Percentiles rank a stretch among this genome's conserved stretches.
phyloP scores from a whole-genome alignment of 345 rosid genomes.

The Fremontodendron californicum region DNA sequence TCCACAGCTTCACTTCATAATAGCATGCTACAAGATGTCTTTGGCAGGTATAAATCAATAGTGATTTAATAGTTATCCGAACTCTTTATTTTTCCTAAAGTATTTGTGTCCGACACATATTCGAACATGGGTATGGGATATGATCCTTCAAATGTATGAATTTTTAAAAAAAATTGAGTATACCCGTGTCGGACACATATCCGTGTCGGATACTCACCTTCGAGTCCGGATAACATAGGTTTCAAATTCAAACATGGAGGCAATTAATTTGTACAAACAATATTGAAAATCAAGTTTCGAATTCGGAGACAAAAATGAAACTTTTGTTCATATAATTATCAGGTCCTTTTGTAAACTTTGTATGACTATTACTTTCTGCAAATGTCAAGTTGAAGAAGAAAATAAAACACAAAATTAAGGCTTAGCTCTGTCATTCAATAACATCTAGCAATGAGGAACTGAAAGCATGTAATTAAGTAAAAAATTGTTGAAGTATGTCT shows the following conservation, averaged over 20 bases:
- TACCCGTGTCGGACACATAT: too few species aligned
- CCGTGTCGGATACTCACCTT: too few species aligned
- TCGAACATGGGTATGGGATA: too few species aligned
- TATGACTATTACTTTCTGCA: too few species aligned
- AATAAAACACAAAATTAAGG: too few species aligned
- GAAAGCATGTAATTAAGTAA: neutral
- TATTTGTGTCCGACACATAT: too few species aligned
- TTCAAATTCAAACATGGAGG: neutral
- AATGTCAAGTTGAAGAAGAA: neutral
- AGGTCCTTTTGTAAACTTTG: neutral
- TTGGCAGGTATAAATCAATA: conserved; percentile 26
- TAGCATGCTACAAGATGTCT: conserved; percentile 34
- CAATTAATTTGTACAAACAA: neutral
- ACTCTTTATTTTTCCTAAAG: too few species aligned
- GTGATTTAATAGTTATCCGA: neutral
- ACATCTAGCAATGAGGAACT: neutral
- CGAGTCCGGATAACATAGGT: too few species aligned
- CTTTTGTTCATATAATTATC: neutral
- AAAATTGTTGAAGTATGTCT: neutral
- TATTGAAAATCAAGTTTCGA: neutral
- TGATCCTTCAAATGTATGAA: too few species aligned
- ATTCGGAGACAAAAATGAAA: neutral
- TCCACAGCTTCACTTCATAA: conserved; percentile 37
- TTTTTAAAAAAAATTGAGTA: too few species aligned
- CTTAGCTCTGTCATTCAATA: neutral